Conservation (phyloP, 768 basidiomycete species). For the Hypholoma sublateritium region DNA sequence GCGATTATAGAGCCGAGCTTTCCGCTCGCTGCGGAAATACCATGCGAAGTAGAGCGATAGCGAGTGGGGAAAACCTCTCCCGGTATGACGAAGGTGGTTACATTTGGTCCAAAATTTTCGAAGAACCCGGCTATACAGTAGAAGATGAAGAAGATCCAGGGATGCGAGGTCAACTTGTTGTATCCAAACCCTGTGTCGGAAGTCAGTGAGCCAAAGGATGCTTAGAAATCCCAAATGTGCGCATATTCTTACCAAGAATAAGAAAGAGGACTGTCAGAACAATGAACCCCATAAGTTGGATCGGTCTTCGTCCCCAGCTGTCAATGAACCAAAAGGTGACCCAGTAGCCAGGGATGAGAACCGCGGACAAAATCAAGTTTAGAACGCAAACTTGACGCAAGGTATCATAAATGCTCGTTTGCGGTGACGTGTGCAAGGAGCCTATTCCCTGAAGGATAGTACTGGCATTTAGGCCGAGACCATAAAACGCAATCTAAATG, state of each 20-base stretch:
- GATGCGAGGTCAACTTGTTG: constrained; percentile 50
- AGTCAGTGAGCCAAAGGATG: background rate
- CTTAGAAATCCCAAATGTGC: no score
- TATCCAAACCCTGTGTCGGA: constrained; percentile 60
- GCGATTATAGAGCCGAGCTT: constrained; percentile 83
- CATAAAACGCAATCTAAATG: constrained; percentile 80
- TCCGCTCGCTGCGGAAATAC: constrained; percentile 80
- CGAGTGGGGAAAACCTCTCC: constrained; percentile 88
- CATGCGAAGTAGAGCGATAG: constrained; percentile 83
- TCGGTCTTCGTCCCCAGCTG: constrained; percentile 76
- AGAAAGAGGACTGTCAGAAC: constrained; percentile 67
- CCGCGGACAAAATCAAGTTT: constrained; percentile 72
- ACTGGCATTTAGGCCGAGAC: constrained; percentile 80
- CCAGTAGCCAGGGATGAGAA: constrained; percentile 86
- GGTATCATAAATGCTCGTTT: constrained; percentile 46
- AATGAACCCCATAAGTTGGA: constrained; percentile 77
- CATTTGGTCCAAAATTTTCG: constrained; percentile 86
- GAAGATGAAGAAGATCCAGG: constrained; percentile 71
- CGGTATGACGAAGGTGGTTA: constrained; percentile 78
- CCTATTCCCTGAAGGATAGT: constrained; percentile 75
- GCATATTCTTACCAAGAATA: constrained; percentile 43
- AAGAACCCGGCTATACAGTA: constrained; percentile 87
- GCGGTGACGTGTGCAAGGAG: constrained; percentile 51
- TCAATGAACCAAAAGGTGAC: constrained; percentile 65
- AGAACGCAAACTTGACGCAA: constrained; percentile 69